Base-by-base conservation (phyloP, 2,329 filamentous ascomycete genomes). In the Arthrobotrys entomopaga region DNA sequence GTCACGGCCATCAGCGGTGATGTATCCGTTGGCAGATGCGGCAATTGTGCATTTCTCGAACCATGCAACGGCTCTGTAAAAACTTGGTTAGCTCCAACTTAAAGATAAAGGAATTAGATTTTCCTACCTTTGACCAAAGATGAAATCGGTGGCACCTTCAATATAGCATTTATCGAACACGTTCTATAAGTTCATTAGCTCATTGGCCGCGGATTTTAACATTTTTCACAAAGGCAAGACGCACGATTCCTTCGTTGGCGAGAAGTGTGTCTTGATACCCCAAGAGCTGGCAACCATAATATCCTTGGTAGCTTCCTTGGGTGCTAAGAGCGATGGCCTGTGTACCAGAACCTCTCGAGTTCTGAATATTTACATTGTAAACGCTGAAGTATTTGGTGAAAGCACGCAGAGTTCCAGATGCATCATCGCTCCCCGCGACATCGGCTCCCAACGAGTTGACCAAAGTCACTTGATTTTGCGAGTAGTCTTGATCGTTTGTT, bases 331-430 rank as follows among this genome's bases (percentile, higher is more conserved):
- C 86, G 54, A 88, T 81, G 11, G 84, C 85, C 76, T 87, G 85
- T 2, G 82, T 82, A 20, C 85, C 84, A 43, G 49, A 53, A 10
- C 70, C 77, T 71, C 78, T 76, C 10, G 83, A 81, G 69, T 87
- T 87, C 57, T 82, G 83, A 2, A 87, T 81, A 79, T 88, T 87
- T 79, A 90, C 82, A 76, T 90, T 90, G 82, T 90, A 90, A 16
- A 89, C 81, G 77, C 85, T 86, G 70, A 89, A 83, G 77, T 86
- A 84, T 3, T 80, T 78, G 0, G 85, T 83, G 77, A 80, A 81
- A 7, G 82, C 84, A 11, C 84, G 82, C n/a, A 86, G 79, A 0
- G 85, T 86, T 2, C 78, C 80, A 0, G 83, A 88, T 64, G 80
- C 79, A 75, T 89, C 88, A 75, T 90, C 86, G 77, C 80, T 84